Conservation (phyloP, 2,329 filamentous ascomycete genomes). For the Berkeleyomyces basicola region DNA sequence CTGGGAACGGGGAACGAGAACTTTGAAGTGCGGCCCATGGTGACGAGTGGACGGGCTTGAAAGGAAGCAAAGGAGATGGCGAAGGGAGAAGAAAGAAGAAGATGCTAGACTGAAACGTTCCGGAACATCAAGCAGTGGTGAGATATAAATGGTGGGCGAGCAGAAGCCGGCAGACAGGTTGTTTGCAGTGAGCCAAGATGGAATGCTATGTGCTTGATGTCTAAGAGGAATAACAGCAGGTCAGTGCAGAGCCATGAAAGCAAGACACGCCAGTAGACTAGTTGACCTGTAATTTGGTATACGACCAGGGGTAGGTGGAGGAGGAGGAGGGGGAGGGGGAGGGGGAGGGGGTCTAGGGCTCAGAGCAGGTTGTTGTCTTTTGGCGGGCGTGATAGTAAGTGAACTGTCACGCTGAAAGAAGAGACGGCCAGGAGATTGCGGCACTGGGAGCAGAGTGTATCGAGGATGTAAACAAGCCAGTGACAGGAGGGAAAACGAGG, state of each 20-base stretch:
- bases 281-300: background rate
- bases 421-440: no score
- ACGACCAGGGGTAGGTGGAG: background rate
- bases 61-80: background rate
- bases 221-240: background rate
- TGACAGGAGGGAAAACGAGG: no score
- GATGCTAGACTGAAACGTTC: constrained; percentile 8
- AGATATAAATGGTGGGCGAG: constrained; percentile 10
- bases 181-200: background rate
- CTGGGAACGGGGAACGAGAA: constrained; percentile 13
- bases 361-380: background rate
- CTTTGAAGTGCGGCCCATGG: constrained; percentile 13
- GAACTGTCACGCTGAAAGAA: no score
- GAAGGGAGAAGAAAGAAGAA: background rate
- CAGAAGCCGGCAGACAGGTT: background rate
- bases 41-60: background rate
- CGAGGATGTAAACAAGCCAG: background rate
- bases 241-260: background rate
- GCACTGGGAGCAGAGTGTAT: no score
- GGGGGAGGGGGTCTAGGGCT: background rate
- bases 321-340: background rate
- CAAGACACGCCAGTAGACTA: background rate
- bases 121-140: constrained; percentile 10
- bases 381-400: background rate
- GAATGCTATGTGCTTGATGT: background rate